These are phyloP conservation scores for Xylaria grammica DNA, from an alignment of 495 filamentous ascomycete genomes.

Conservation along the genomic window DNA sequence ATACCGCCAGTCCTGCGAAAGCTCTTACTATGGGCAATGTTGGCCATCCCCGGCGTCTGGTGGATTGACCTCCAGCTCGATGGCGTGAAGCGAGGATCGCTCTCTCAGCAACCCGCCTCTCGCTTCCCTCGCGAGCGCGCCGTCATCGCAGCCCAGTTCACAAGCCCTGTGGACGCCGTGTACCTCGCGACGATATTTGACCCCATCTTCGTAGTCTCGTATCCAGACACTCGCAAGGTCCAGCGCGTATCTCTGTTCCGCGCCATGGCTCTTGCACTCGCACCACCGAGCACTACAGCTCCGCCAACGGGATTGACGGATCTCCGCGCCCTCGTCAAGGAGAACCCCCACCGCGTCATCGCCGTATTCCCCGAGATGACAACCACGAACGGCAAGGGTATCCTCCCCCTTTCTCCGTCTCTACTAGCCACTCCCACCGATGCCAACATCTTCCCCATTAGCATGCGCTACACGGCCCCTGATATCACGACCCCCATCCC, in stretches of 20 bases:
- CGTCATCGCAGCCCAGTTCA: constrained; percentile 88
- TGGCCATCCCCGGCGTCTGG: constrained; percentile 90
- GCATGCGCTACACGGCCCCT: constrained; percentile 80
- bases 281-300: constrained; percentile 57
- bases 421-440: constrained; percentile 67
- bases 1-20: constrained; percentile 82
- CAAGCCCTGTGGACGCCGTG: constrained; percentile 88
- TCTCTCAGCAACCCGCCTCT: constrained; percentile 62
- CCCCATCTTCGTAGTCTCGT: constrained; percentile 86
- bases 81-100: constrained; percentile 83
- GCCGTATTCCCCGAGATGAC: constrained; percentile 92
- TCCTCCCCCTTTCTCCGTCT: constrained; percentile 78
- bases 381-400: constrained; percentile 91
- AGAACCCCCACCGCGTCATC: constrained; percentile 74
- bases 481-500: constrained; percentile 94
- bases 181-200: constrained; percentile 98
- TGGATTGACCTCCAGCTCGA: constrained; percentile 98
- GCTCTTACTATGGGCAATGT: constrained; percentile 80
- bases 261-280: constrained; percentile 76
- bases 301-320: constrained; percentile 56
- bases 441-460: constrained; percentile 85
- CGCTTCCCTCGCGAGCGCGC: constrained; percentile 74
- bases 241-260: constrained; percentile 74
- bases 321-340: constrained; percentile 63
- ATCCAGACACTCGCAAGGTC: constrained; percentile 73